Evolutionary conservation across 257 asterid species (phyloP).

Genomic region (Cruciata laevipes): DNA sequence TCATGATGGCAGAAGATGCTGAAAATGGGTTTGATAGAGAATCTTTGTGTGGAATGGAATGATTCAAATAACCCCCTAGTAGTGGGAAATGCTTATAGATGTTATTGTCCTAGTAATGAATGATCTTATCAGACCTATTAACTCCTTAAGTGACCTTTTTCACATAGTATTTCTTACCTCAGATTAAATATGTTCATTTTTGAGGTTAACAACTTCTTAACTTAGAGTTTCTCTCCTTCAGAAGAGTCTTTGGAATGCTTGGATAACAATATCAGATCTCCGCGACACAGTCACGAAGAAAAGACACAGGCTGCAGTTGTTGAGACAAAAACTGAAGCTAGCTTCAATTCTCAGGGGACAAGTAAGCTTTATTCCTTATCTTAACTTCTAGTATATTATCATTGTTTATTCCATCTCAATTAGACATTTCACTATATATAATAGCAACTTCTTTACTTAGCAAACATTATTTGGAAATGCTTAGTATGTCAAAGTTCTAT

Average conservation of each 20-base stretch:
- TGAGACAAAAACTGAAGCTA: constrained; percentile 84
- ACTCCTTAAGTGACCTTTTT: background rate
- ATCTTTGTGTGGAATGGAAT: background rate
- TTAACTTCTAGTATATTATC: background rate
- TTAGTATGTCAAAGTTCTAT: background rate
- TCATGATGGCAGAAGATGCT: background rate
- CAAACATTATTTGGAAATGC: background rate
- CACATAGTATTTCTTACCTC: background rate
- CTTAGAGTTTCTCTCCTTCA: constrained; percentile 24
- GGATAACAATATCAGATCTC: constrained; percentile 87
- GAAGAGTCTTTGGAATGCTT: constrained; percentile 88
- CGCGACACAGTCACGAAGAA: constrained; percentile 85
- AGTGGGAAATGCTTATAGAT: background rate
- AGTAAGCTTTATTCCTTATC: constrained; percentile 39
- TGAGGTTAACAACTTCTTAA: background rate
- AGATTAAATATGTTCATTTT: background rate
- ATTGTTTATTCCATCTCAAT: background rate
- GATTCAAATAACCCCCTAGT: background rate
- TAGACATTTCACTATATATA: background rate
- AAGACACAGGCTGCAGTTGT: constrained; percentile 87
- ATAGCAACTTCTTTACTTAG: no score
- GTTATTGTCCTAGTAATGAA: background rate
- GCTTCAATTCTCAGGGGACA: constrained; percentile 86
- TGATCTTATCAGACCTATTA: background rate
- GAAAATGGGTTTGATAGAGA: background rate